Percentiles rank a stretch among this genome's conserved stretches.
These are phyloP conservation scores for Prunella vulgaris DNA, from an alignment of 257 asterid species.

Conservation along the genomic window DNA sequence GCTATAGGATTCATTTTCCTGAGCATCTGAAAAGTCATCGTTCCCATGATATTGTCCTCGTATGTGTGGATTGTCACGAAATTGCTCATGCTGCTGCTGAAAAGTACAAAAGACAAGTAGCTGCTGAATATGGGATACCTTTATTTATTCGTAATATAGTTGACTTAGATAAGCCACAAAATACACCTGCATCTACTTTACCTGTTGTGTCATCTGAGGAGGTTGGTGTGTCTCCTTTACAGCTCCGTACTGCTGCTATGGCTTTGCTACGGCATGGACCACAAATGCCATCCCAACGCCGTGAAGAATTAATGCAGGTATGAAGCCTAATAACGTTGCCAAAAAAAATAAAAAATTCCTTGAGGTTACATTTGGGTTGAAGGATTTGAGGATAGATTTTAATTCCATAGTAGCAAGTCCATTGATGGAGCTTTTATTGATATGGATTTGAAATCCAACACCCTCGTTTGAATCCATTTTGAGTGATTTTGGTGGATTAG, in stretches of 20 bases:
- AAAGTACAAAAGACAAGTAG: constrained; percentile 70
- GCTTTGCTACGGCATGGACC: constrained; percentile 86
- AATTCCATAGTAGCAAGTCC: neutral
- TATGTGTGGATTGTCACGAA: constrained; percentile 98
- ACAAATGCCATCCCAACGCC: constrained; percentile 79
- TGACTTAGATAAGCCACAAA: constrained; percentile 45
- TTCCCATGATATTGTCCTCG: constrained; percentile 93
- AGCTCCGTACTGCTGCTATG: constrained; percentile 92
- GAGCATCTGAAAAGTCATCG: constrained; percentile 98
- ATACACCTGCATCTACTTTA: constrained; percentile 29
- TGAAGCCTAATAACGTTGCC: neutral
- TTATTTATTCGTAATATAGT: constrained; percentile 60
- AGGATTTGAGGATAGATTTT: no score
- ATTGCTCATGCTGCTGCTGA: constrained; percentile 95
- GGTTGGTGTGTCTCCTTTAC: constrained; percentile 79
- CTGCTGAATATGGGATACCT: constrained; percentile 76
- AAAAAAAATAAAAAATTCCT: neutral
- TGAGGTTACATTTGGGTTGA: neutral
- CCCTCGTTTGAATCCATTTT: neutral
- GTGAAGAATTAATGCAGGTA: constrained; percentile 81
- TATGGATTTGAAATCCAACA: neutral
- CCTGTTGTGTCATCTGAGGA: constrained; percentile 40
- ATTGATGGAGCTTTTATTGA: neutral
- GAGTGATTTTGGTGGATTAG: neutral
- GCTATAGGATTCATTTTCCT: constrained; percentile 95